Conservation (phyloP, 2,329 filamentous ascomycete genomes). For the Fusarium irregulare region DNA sequence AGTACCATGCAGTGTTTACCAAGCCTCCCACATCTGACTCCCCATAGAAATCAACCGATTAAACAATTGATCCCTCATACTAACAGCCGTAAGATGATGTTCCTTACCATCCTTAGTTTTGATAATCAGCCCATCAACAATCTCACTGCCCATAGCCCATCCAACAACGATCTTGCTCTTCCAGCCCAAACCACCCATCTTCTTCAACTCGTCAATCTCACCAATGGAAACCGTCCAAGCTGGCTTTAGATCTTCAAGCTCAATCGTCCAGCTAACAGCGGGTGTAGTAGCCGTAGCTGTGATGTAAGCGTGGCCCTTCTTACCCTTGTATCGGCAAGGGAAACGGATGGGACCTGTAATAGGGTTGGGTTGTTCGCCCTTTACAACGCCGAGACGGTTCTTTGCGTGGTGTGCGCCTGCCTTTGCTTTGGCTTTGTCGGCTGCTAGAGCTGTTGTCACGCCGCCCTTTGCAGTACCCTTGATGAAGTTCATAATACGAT, state of each 20-base stretch:
- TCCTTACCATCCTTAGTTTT: constrained; percentile 65
- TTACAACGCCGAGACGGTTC: constrained; percentile 77
- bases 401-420: constrained; percentile 68
- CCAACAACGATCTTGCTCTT: constrained; percentile 86
- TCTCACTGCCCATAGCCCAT: constrained; percentile 78
- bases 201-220: constrained; percentile 79
- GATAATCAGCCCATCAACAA: constrained; percentile 80
- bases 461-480: constrained; percentile 76
- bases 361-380: constrained; percentile 53
- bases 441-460: constrained; percentile 77
- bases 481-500: constrained; percentile 70
- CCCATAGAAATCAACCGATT: constrained; percentile 82
- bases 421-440: constrained; percentile 77
- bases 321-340: constrained; percentile 75
- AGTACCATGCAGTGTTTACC: constrained; percentile 55
- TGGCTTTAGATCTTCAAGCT: constrained; percentile 66
- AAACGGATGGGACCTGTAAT: constrained; percentile 80
- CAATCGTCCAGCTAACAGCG: constrained; percentile 72
- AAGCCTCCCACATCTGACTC: constrained; percentile 84
- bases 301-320: constrained; percentile 79
- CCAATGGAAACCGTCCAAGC: constrained; percentile 76
- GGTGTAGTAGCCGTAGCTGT: constrained; percentile 74
- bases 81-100: constrained; percentile 76
- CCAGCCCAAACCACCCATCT: constrained; percentile 85
- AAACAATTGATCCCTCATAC: constrained; percentile 80